These are phyloP conservation scores for Aegilops sharonensis DNA, from an alignment of 176 grass and related monocot species.

Conservation along the genomic window DNA sequence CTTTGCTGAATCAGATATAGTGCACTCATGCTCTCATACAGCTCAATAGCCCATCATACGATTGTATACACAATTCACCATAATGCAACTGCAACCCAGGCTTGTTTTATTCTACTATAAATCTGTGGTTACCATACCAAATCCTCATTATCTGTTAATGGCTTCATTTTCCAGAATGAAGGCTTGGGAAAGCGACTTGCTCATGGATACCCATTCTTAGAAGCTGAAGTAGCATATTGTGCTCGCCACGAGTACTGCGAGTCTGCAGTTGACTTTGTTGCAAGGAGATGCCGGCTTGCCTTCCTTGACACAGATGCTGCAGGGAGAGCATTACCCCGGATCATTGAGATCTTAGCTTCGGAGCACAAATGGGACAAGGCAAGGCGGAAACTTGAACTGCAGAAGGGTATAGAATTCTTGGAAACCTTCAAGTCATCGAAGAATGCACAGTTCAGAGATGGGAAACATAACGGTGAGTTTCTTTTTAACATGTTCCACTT, in stretches of 20 bases:
- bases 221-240: conserved; percentile 98
- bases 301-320: conserved; percentile 95
- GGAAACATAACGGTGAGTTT: conserved; percentile 75
- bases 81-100: not conserved
- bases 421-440: conserved; percentile 90
- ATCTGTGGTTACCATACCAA: not conserved
- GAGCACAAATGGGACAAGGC: conserved; percentile 89
- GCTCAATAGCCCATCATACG: not conserved
- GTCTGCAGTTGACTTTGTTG: conserved; percentile 81
- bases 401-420: conserved; percentile 76
- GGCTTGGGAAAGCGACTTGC: conserved; percentile 83
- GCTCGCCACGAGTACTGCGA: conserved; percentile 85
- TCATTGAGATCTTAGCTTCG: conserved; percentile 68
- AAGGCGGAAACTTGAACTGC: conserved; percentile 59
- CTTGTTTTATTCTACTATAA: not conserved
- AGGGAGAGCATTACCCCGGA: conserved; percentile 61
- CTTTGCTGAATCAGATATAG: not conserved
- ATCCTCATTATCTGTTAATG: not conserved
- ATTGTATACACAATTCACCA: not conserved
- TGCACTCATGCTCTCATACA: not conserved
- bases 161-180: conserved; percentile 56
- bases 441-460: conserved; percentile 88
- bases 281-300: conserved; percentile 79
- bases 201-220: conserved; percentile 85
- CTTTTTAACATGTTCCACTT: not conserved